Conservation (phyloP, 2,329 filamentous ascomycete genomes). For the Fusarium sp. region DNA sequence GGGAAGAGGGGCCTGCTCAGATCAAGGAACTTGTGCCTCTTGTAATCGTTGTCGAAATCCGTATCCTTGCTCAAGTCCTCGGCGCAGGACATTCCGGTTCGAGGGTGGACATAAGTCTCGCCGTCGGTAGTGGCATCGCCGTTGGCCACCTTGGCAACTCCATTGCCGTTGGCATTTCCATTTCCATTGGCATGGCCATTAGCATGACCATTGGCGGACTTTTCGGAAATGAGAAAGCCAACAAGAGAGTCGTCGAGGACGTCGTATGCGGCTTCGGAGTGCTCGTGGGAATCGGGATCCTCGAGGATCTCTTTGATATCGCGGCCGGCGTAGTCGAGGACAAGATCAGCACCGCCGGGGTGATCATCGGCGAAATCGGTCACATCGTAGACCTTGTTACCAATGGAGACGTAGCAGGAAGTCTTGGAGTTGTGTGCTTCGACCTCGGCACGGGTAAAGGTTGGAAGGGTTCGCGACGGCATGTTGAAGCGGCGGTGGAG, state of each 20-base stretch:
- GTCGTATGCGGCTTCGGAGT: constrained; percentile 95
- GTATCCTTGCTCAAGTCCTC: constrained; percentile 91
- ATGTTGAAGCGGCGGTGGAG: constrained; percentile 59
- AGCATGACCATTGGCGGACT: constrained; percentile 52
- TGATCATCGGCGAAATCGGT: constrained; percentile 92
- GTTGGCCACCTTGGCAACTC: constrained; percentile 43
- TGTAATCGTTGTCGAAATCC: constrained; percentile 80
- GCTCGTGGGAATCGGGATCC: constrained; percentile 84
- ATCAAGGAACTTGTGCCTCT: constrained; percentile 93
- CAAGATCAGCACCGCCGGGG: constrained; percentile 88
- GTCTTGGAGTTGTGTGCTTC: constrained; percentile 81
- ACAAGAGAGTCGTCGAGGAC: constrained; percentile 89
- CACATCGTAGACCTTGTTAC: constrained; percentile 92
- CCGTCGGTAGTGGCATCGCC: constrained; percentile 46
- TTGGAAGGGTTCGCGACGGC: constrained; percentile 85
- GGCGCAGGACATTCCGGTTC: constrained; percentile 88
- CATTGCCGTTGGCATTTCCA: constrained; percentile 44
- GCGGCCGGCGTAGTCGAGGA: constrained; percentile 90
- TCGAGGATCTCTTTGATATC: constrained; percentile 86
- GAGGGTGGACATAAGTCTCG: constrained; percentile 62
- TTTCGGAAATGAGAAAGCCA: constrained; percentile 78
- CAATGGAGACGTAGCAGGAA: constrained; percentile 94
- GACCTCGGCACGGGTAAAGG: constrained; percentile 84
- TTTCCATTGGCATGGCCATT: constrained; percentile 50
- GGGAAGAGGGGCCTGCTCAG: constrained; percentile 84